Evolutionary conservation across 1,284 basidiomycete species (phyloP), one percentile per base, ranked within the genome.

Genomic region (Testicularia cyperi): DNA sequence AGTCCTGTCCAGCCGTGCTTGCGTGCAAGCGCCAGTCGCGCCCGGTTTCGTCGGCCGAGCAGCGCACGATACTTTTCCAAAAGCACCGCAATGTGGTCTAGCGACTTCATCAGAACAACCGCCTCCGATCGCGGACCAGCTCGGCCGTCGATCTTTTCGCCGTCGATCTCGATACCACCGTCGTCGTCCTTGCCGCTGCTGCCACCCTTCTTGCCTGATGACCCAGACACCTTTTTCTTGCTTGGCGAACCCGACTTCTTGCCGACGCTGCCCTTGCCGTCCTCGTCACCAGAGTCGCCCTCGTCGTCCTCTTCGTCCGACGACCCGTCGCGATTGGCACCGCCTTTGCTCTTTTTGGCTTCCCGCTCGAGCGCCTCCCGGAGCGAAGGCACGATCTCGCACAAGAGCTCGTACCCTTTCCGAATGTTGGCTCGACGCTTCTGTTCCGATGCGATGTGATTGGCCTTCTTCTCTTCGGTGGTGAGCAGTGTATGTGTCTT

Each of bases 381-480:
- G 6, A 85, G 83, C 18, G 87, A 86, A 0, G 88, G 85, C 38
- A 90, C 83, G 21, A 90, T 80, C 0, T 84, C 78, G 25, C 88
- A 89, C 30, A 92, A 79, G 69, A 88, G 84, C 12, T 89, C 86
- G 78, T 92, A 92, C 9, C 88, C 90, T 56, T 90, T 86, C 25
- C 89, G 84, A 64, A 92, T 92, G 35, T 88, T 88, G 55, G 90
- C 90, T 2, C 89, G 83, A 2, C 89, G 85, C 76, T 90, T 90
- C 78, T 92, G 90, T 78, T 92, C 89, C 10, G 87, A 89, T 80
- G 90, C 86, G 79, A 92, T 92, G 79, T 92, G 89, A 75, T 92
- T 92, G n/a, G 90, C 83, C 21, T 90, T 84, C 77, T 92, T 92
- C 75, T 92, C 89, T 0, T 88, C 88, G 8, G 85, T 86, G 8